Percentiles rank a stretch among this genome's conserved stretches.
phyloP scores from a whole-genome alignment of 176 grass and related monocot genomes.

The Oryza longistaminata region DNA sequence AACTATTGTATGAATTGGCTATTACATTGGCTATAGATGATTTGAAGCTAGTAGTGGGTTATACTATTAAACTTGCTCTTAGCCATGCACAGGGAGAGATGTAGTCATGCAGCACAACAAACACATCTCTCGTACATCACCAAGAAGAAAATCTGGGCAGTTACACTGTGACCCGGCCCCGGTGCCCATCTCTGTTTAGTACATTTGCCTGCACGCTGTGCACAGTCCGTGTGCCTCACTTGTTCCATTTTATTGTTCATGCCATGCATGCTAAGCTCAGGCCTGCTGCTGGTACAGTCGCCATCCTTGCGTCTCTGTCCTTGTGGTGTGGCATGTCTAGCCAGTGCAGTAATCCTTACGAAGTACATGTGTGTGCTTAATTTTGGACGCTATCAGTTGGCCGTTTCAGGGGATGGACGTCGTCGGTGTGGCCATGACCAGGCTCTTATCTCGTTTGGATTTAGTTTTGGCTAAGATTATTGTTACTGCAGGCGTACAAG shows the following conservation, averaged over 20 bases:
- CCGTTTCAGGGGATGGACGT: neutral
- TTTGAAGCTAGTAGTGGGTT: too few relatives aligned
- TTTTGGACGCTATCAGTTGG: constrained; percentile 43
- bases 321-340: neutral
- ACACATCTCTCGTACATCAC: neutral
- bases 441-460: constrained; percentile 19
- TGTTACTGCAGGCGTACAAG: neutral
- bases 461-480: constrained; percentile 14
- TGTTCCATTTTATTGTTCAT: constrained; percentile 19
- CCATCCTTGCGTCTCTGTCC: neutral
- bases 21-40: too few relatives aligned
- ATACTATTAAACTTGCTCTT: too few relatives aligned
- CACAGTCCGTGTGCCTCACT: neutral
- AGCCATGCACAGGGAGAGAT: neutral
- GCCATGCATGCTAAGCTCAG: constrained; percentile 7
- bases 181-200: neutral
- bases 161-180: neutral
- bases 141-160: constrained; percentile 3
- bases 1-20: too few relatives aligned
- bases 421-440: neutral
- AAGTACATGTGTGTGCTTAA: neutral
- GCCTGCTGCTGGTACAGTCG: neutral
- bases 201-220: neutral
- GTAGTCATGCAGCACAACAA: neutral
- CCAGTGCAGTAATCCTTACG: neutral